These are phyloP conservation scores for Cystofilobasidium bisporidii DNA, from an alignment of 768 basidiomycete genomes.

Conservation along the genomic window DNA sequence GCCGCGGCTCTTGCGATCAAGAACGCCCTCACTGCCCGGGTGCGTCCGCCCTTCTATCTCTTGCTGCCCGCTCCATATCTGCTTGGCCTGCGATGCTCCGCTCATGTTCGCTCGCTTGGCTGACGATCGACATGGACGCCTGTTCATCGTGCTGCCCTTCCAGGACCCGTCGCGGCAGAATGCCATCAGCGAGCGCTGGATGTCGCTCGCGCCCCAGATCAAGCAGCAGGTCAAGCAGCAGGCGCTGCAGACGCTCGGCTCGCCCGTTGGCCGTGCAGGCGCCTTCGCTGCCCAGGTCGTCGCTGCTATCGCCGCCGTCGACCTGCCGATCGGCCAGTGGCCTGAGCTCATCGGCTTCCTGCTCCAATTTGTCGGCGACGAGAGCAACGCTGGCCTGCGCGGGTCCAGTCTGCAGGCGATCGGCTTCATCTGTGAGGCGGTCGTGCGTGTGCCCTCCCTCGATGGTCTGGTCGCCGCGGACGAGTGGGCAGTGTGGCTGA, in stretches of 20 bases:
- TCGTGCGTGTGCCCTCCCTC: constrained; percentile 58
- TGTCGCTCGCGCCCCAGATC: constrained; percentile 55
- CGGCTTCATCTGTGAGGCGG: constrained; percentile 92
- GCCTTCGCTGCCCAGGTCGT: constrained; percentile 86
- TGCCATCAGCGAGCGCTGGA: constrained; percentile 71
- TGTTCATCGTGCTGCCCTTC: constrained; percentile 27
- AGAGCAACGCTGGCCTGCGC: constrained; percentile 51
- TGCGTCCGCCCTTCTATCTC: constrained; percentile 44
- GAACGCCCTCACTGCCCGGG: constrained; percentile 82
- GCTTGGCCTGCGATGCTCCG: background rate
- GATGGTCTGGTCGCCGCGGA: too few relatives aligned
- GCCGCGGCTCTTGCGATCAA: constrained; percentile 96
- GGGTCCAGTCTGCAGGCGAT: constrained; percentile 88
- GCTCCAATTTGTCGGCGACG: constrained; percentile 73
- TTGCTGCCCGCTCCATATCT: background rate
- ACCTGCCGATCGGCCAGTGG: constrained; percentile 83
- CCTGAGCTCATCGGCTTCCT: constrained; percentile 77
- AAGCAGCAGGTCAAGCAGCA: constrained; percentile 72
- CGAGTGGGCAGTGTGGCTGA: too few relatives aligned
- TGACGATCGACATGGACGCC: background rate
- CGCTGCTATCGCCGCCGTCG: constrained; percentile 84
- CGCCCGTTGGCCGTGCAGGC: constrained; percentile 61
- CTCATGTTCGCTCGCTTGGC: constrained; percentile 26
- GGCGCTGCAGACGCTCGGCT: constrained; percentile 71
- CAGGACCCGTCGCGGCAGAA: constrained; percentile 67